A percentile compares a stretch with the other conserved stretches of the same genome.
Conservation (phyloP, 164 flowering plant genomes). For the Santalum album region DNA sequence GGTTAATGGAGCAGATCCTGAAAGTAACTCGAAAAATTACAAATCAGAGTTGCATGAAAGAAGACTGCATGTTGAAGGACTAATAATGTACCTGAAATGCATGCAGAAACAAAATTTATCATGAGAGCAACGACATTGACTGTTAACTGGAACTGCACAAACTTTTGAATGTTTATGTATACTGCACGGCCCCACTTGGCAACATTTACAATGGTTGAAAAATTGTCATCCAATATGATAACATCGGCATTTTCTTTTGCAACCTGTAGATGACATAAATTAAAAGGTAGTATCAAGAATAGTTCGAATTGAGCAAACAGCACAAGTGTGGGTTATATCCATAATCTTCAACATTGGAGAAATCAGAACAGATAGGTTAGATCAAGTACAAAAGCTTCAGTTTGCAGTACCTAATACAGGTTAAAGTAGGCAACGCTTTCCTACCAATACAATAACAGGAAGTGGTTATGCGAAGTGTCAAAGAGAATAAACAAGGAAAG, state of each 20-base stretch:
- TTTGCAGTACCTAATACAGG: no score
- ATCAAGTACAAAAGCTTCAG: no score
- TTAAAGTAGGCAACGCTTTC: no score
- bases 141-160: conserved; percentile 15
- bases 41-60: background rate
- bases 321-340: no score
- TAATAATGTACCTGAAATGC: conserved; percentile 19
- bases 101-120: conserved; percentile 39
- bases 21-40: conserved; percentile 1
- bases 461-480: no score
- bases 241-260: conserved; percentile 39
- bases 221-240: conserved; percentile 34
- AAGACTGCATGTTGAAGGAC: no score
- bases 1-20: conserved; percentile 69
- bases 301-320: background rate
- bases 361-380: no score
- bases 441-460: no score
- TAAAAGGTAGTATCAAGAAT: background rate
- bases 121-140: conserved; percentile 40
- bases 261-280: conserved; percentile 18
- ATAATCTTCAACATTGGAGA: background rate
- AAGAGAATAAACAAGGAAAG: no score
- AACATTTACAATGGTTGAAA: conserved; percentile 29
- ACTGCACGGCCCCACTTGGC: conserved; percentile 45
- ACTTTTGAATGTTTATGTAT: conserved; percentile 31